phyloP scores from a whole-genome alignment of 169 alveolate genomes.

The Toxoplasma gondii region DNA sequence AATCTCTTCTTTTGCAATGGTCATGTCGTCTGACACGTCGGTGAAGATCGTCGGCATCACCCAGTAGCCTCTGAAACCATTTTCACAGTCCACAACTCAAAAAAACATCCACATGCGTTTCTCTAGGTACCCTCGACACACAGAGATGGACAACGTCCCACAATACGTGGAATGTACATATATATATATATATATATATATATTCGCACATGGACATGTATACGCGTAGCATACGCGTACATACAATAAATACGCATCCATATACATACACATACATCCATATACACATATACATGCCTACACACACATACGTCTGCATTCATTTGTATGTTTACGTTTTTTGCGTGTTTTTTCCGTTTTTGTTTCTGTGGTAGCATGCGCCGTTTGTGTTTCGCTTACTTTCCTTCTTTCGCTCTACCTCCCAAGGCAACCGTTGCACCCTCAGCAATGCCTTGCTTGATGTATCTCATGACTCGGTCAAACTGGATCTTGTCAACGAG shows the following conservation, averaged over 20 bases:
- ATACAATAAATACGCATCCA: too few relatives aligned
- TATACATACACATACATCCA: background rate
- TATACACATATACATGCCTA: background rate
- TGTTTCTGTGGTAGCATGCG: background rate
- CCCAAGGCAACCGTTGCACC: slow-evolving; percentile 85
- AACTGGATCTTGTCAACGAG: slow-evolving; percentile 77
- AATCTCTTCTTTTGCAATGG: slow-evolving; percentile 86
- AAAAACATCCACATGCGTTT: background rate
- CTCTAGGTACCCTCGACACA: background rate
- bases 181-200: background rate
- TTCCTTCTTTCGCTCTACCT: slow-evolving; percentile 69
- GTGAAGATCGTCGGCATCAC: slow-evolving; percentile 85
- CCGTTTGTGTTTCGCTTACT: background rate
- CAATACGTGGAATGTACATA: background rate
- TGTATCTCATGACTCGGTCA: slow-evolving; percentile 75
- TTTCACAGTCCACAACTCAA: background rate
- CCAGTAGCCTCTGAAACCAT: slow-evolving; percentile 72
- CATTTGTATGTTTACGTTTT: too few relatives aligned
- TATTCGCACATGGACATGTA: background rate
- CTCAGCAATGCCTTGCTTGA: slow-evolving; percentile 80
- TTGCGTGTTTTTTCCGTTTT: background rate
- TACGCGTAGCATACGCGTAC: too few relatives aligned
- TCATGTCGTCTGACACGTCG: slow-evolving; percentile 84
- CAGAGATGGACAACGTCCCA: background rate
- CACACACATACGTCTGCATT: background rate